These are phyloP conservation scores for Cicer bijugum DNA, from an alignment of 306 rosid genomes.

Conservation along the genomic window DNA sequence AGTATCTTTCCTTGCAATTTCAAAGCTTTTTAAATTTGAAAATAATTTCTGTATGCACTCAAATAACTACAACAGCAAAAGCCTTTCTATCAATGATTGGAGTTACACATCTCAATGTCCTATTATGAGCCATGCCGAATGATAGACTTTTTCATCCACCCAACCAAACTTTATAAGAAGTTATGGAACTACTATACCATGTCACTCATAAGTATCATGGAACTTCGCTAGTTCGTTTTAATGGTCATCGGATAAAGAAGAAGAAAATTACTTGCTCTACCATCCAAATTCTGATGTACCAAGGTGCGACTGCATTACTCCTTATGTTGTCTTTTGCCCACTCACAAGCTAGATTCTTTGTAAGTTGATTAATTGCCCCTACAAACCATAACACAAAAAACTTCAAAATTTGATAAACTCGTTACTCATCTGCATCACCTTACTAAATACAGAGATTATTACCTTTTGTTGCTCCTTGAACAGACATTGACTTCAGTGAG, in stretches of 20 bases:
- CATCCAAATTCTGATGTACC: constrained; percentile 81
- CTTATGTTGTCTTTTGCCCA: constrained; percentile 84
- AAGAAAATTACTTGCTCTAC: constrained; percentile 65
- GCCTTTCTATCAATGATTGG: neutral
- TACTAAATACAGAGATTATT: constrained; percentile 41
- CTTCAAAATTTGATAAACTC: constrained; percentile 22
- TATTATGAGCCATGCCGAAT: neutral
- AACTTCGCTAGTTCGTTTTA: constrained; percentile 25
- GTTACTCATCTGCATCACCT: neutral
- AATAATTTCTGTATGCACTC: neutral
- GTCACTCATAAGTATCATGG: constrained; percentile 14
- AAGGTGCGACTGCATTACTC: constrained; percentile 78
- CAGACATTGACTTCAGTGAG: constrained; percentile 76
- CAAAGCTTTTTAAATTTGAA: constrained; percentile 5
- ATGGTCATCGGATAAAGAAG: constrained; percentile 37
- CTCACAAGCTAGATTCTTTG: constrained; percentile 76
- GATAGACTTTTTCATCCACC: neutral
- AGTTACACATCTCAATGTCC: neutral
- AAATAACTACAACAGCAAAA: no score
- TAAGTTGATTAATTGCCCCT: constrained; percentile 83
- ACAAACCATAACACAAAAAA: constrained; percentile 36
- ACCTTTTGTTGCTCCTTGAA: constrained; percentile 85
- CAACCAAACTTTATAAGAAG: neutral
- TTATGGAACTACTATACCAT: neutral
- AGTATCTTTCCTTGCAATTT: constrained; percentile 3